Evolutionary conservation across 2,329 filamentous ascomycete genomes (phyloP), one percentile per base, ranked within the genome.

Genomic region (Aspergillus transmontanensis): DNA sequence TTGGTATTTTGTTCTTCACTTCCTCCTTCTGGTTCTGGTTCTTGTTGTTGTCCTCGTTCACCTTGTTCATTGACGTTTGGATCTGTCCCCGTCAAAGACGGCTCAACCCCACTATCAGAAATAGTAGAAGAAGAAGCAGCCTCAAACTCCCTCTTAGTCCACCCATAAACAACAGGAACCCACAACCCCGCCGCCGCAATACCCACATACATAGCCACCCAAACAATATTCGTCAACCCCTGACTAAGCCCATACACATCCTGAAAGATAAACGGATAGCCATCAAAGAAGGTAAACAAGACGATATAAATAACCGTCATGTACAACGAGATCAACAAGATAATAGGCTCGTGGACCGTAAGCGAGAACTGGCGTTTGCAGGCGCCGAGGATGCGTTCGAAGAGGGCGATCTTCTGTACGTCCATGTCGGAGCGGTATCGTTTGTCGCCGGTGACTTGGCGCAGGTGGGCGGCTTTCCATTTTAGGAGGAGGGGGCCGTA

Each of bases 221-320:
- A 87, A 66, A 80, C 80, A 7, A 84, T 76, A 28, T 83, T 83
- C 2, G 80, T 81, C 12, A 83, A 66, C 1, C 81, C 81, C 43
- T 78, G 70, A 0, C 79, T 80, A n/a, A 83, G 78, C 6, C 75
- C 75, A 67, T 86, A 82, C 0, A 81, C 83, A 0, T 82, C 73
- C 23, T 75, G 74, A 71, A 86, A 85, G 65, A 85, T 81, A 70
- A 79, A 84, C 19, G 80, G 77, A 68, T 83, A 85, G 21, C 83
- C 83, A 10, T 82, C 79, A 10, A 76, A 64, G 58, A 76, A 76
- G 6, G 71, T 73, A 55, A 75, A 76, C 0, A 76, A 66, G 6
- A 76, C 65, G 32, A 76, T 70, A 59, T 75, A 76, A 7, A 76
- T 57, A 1, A 76, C 43, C 9, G 65, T 66, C 55, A 76, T 54